Evolutionary conservation across 2,329 filamentous ascomycete genomes (phyloP).

Genomic region (Neonectria neomacrospora): DNA sequence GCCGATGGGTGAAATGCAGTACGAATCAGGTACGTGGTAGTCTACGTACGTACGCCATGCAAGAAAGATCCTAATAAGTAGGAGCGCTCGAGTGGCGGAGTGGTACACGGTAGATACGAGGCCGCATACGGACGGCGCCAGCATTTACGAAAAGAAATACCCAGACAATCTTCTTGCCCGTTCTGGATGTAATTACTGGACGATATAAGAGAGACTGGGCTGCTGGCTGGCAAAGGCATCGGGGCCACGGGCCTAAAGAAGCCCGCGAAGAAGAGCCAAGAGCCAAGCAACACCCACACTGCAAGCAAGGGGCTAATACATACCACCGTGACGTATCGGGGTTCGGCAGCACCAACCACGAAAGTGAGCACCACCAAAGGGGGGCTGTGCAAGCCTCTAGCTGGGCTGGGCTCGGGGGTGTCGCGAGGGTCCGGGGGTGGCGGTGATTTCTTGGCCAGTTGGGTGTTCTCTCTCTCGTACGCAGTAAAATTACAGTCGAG

Average conservation of each 20-base stretch:
- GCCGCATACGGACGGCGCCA: neutral
- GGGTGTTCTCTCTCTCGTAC: constrained; percentile 5
- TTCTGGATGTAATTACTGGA: no score
- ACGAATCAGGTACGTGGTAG: neutral
- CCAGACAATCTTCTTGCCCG: no score
- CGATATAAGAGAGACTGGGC: neutral
- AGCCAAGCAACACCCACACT: neutral
- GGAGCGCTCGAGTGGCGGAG: neutral
- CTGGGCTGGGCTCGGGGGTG: constrained; percentile 1
- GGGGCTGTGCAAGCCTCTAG: constrained; percentile 29
- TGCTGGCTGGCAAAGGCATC: neutral
- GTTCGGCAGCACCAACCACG: constrained; percentile 21
- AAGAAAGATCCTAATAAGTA: neutral
- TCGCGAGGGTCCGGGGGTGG: constrained; percentile 3
- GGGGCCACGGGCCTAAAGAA: constrained; percentile 1
- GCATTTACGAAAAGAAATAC: constrained; percentile 4
- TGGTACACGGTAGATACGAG: neutral
- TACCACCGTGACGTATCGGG: constrained; percentile 21
- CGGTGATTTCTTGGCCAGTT: neutral
- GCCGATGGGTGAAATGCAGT: constrained; percentile 8
- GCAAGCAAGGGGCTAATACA: neutral
- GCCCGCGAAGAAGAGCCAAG: neutral
- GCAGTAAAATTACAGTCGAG: constrained; percentile 18
- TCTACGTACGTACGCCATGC: neutral
- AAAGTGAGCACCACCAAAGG: constrained; percentile 20